Base-by-base conservation (phyloP, 2,329 filamentous ascomycete genomes). In the Parasarocladium wereldwijsianum region DNA sequence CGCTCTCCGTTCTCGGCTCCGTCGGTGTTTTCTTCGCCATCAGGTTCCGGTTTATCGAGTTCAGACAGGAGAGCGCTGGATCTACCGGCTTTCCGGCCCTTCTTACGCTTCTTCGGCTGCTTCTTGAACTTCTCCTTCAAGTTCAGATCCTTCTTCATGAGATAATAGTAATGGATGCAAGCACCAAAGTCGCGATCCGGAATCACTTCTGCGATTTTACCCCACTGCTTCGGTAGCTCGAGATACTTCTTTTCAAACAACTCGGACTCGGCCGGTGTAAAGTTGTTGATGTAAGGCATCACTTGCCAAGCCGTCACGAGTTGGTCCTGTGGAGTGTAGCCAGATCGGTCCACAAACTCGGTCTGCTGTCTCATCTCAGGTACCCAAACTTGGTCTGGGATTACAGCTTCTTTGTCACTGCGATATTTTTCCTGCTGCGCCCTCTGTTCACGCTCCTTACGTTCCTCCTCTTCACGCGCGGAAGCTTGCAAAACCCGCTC, bases 121-220 rank as follows among this genome's bases (percentile, higher is more conserved):
- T 64, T 72, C 50, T 70, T 76, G 17, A 78, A 62, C 51, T 80
- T 82, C 45, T 82, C 77, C 48, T 86, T 84, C 36, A 86, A 74
- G 37, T 81, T 76, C 24, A 74, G 67, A 26, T 74, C 65, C 54
- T 77, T 78, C 55, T 74, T 90, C 46, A 77, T 81, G 37, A 81
- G 64, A 50, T 90, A 90, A 52, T 90, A 90, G 50, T 86, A 84
- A 46, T 84, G 77, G 41, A 90, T 90, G 50, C 78, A 84, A 26
- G 80, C 70, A 39, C 78, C 76, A 51, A 83, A 85, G 42, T 80
- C 74, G 15, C 81, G 71, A 17, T 66, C 62, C 1, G 68, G 66
- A 5, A 87, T 55, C 15, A 64, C 63, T 34, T 78, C 71, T 5
- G 81, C 77, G 34, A 90, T 74, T 41, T 71, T 74, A 33, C 79